Percentiles rank a stretch among this genome's conserved stretches.
phyloP scores from a whole-genome alignment of 257 asterid genomes.

The Eustoma russellianum region DNA sequence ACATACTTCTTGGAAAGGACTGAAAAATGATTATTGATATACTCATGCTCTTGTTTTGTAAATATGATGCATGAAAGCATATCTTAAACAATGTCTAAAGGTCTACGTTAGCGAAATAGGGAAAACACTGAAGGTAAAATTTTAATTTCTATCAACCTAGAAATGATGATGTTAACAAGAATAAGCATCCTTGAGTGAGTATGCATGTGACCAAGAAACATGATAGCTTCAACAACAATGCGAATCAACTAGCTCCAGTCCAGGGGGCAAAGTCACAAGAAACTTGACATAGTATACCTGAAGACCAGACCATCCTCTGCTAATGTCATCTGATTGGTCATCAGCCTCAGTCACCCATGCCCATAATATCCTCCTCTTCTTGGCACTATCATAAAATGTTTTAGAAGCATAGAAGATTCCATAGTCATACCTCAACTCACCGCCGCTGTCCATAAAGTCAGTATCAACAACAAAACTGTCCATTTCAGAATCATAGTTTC shows the following conservation, averaged over 20 bases:
- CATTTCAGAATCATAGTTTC: constrained; percentile 22
- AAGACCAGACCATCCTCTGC: constrained; percentile 51
- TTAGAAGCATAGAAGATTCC: constrained; percentile 80
- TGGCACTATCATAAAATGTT: constrained; percentile 50
- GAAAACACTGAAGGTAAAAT: neutral
- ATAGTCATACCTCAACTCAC: constrained; percentile 54
- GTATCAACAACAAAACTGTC: constrained; percentile 41
- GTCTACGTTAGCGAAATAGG: neutral
- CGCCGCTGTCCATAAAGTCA: constrained; percentile 39
- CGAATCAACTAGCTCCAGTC: neutral
- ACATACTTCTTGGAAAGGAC: constrained; percentile 63
- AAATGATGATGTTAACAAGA: neutral
- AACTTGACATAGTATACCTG: constrained; percentile 9
- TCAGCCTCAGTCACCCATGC: constrained; percentile 73
- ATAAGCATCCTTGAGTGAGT: neutral
- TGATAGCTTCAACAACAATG: neutral
- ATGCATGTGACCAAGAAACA: neutral
- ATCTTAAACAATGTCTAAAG: no score
- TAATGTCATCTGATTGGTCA: constrained; percentile 29
- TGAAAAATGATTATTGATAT: constrained; percentile 7
- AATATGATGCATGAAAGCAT: neutral
- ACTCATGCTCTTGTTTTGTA: neutral
- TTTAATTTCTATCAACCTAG: neutral
- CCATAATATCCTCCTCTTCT: constrained; percentile 57
- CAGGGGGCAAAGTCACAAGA: neutral